Evolutionary conservation across 495 filamentous ascomycete genomes (phyloP).

Genomic region (Aspergillus ostianus): DNA sequence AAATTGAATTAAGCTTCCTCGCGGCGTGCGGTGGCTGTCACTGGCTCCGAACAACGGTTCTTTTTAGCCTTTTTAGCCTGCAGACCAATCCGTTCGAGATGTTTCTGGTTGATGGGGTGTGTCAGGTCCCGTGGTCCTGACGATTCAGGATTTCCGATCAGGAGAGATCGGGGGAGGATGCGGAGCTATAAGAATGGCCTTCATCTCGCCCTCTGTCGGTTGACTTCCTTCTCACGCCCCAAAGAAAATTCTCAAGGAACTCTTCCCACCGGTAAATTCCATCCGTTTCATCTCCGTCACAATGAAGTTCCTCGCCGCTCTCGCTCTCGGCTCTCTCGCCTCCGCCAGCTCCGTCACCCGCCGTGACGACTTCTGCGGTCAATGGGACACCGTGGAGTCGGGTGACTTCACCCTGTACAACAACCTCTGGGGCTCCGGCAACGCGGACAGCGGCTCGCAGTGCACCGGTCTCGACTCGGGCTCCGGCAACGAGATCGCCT

Average conservation of each 20-base stretch:
- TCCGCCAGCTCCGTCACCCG: slow-evolving; percentile 35
- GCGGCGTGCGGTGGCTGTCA: neutral
- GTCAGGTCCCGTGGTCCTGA: neutral
- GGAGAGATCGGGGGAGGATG: neutral
- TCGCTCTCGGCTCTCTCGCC: slow-evolving; percentile 34
- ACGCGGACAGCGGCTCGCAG: slow-evolving; percentile 50
- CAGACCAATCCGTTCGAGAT: slow-evolving; percentile 4
- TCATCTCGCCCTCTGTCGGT: neutral
- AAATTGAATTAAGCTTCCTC: slow-evolving; percentile 4
- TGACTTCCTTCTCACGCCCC: neutral
- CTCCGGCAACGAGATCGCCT: slow-evolving; percentile 46
- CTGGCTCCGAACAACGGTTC: neutral
- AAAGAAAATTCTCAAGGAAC: neutral
- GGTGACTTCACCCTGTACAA: slow-evolving; percentile 54
- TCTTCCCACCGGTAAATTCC: slow-evolving; percentile 1
- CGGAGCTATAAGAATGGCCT: neutral
- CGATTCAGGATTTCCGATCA: neutral
- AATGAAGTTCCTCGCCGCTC: slow-evolving; percentile 36
- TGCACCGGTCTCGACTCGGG: slow-evolving; percentile 54
- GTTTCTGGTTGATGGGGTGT: slow-evolving; percentile 11
- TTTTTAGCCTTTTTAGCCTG: neutral
- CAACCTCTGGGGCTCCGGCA: slow-evolving; percentile 51
- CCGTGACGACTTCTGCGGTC: slow-evolving; percentile 48
- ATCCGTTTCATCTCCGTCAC: slow-evolving; percentile 14
- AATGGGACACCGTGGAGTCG: slow-evolving; percentile 42